Percentiles rank a stretch among this genome's conserved stretches.
These are phyloP conservation scores for Pleomassaria siparia DNA, from an alignment of 2,329 filamentous ascomycete species.

Conservation along the genomic window DNA sequence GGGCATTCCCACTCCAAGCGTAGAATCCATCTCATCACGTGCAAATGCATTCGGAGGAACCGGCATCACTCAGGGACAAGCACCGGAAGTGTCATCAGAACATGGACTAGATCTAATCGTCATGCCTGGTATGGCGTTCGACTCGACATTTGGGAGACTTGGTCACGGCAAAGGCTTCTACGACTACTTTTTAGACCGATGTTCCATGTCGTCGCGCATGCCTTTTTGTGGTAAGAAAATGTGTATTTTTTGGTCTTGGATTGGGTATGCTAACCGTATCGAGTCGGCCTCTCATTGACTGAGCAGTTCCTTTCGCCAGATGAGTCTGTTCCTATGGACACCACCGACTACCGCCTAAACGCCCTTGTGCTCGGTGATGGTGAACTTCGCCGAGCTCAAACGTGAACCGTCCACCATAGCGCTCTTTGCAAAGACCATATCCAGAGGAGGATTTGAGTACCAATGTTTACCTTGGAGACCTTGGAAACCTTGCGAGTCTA, in stretches of 20 bases:
- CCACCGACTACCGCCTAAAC: constrained; percentile 78
- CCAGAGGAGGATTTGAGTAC: not conserved
- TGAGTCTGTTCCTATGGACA: constrained; percentile 70
- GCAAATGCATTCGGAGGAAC: constrained; percentile 72
- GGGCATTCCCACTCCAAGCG: constrained; percentile 87
- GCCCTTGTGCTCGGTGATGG: constrained; percentile 74
- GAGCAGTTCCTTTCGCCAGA: constrained; percentile 76
- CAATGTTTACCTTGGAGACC: not conserved
- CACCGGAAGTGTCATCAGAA: constrained; percentile 13
- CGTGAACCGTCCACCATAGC: constrained; percentile 1
- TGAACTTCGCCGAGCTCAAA: constrained; percentile 40
- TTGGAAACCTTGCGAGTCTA: not conserved
- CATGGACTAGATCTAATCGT: constrained; percentile 76
- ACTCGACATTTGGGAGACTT: constrained; percentile 70
- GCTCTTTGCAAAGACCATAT: not conserved
- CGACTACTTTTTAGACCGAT: constrained; percentile 85
- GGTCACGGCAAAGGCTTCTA: constrained; percentile 98
- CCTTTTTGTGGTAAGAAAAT: constrained; percentile 60
- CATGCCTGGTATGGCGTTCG: constrained; percentile 92
- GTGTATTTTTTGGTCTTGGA: constrained; percentile 22
- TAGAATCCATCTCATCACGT: constrained; percentile 64
- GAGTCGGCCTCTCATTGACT: constrained; percentile 77
- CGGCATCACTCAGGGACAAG: constrained; percentile 48
- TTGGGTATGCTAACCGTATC: constrained; percentile 38
- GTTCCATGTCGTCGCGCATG: constrained; percentile 56